Evolutionary conservation across 805 yeast species (phyloP).

Genomic region (Kodamaea laetipori): DNA sequence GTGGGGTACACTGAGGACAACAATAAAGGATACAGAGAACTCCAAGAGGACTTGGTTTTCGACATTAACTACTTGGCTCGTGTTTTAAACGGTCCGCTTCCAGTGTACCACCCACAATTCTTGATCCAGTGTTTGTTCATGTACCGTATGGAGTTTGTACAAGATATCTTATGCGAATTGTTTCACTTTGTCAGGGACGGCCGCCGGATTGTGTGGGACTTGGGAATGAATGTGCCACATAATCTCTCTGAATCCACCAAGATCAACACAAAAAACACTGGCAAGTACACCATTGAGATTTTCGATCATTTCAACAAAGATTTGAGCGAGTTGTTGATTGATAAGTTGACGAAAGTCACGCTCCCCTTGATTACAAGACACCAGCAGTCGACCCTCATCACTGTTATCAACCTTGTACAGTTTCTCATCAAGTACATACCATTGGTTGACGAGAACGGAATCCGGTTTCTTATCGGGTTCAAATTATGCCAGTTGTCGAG

Average conservation of each 20-base stretch:
- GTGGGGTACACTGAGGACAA: slow-evolving; percentile 27
- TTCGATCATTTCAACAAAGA: slow-evolving; percentile 36
- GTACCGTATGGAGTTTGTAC: slow-evolving; percentile 57
- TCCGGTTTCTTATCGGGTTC: slow-evolving; percentile 69
- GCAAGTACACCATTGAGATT: slow-evolving; percentile 4
- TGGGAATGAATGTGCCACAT: slow-evolving; percentile 23
- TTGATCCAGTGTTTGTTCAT: slow-evolving; percentile 72
- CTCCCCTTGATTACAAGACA: slow-evolving; percentile 86
- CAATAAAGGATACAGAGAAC: slow-evolving; percentile 16
- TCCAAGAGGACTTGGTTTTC: slow-evolving; percentile 21
- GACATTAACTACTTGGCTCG: slow-evolving; percentile 70
- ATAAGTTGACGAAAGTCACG: slow-evolving; percentile 61
- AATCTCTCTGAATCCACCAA: not conserved
- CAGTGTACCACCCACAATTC: slow-evolving; percentile 88
- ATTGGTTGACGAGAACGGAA: slow-evolving; percentile 63
- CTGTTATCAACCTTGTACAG: slow-evolving; percentile 64
- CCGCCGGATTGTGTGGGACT: slow-evolving; percentile 34
- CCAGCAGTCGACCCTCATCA: slow-evolving; percentile 81
- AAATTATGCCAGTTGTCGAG: slow-evolving; percentile 57
- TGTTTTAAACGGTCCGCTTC: slow-evolving; percentile 85
- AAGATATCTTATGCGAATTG: slow-evolving; percentile 56
- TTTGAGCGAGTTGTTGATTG: slow-evolving; percentile 52
- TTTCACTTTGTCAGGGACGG: slow-evolving; percentile 51
- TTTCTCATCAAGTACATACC: slow-evolving; percentile 50
- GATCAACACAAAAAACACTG: slow-evolving; percentile 9